phyloP scores from a whole-genome alignment of 2,329 filamentous ascomycete species.

The Metarhizium rileyi region DNA sequence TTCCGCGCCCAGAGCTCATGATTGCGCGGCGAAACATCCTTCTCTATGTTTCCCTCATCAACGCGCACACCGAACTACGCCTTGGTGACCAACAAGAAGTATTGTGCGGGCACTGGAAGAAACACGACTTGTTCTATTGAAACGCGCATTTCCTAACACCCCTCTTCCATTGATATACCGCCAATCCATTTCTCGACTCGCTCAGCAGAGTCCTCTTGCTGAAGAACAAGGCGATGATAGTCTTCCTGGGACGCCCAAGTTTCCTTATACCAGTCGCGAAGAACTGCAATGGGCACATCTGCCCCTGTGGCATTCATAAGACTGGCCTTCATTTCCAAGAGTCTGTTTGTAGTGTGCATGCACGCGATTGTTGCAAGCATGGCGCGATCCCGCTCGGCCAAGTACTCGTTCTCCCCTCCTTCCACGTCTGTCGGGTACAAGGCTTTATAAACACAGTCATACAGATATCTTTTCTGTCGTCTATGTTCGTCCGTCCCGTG shows the following conservation, averaged over 20 bases:
- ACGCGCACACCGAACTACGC: not conserved
- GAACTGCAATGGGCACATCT: conserved; percentile 27
- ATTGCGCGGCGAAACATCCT: no score
- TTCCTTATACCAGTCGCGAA: conserved; percentile 14
- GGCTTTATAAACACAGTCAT: conserved; percentile 18
- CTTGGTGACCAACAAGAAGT: not conserved
- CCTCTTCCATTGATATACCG: not conserved
- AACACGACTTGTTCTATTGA: not conserved
- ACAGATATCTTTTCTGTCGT: conserved; percentile 20
- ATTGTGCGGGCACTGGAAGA: not conserved
- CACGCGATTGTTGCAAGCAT: conserved; percentile 26
- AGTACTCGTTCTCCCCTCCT: conserved; percentile 15
- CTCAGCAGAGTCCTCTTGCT: not conserved
- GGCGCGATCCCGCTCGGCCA: conserved; percentile 21
- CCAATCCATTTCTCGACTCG: conserved; percentile 1
- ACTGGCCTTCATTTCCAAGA: conserved; percentile 33
- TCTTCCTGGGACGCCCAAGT: not conserved
- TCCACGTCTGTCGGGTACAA: conserved; percentile 20
- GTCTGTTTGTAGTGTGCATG: conserved; percentile 22
- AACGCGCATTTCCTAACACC: not conserved
- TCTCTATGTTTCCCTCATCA: no score
- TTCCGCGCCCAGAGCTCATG: no score
- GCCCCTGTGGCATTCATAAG: conserved; percentile 34
- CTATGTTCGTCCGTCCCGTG: conserved; percentile 11
- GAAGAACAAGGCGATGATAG: not conserved